These are phyloP conservation scores for Porcisia deanei DNA, from an alignment of 208 protist species.

Conservation along the genomic window DNA sequence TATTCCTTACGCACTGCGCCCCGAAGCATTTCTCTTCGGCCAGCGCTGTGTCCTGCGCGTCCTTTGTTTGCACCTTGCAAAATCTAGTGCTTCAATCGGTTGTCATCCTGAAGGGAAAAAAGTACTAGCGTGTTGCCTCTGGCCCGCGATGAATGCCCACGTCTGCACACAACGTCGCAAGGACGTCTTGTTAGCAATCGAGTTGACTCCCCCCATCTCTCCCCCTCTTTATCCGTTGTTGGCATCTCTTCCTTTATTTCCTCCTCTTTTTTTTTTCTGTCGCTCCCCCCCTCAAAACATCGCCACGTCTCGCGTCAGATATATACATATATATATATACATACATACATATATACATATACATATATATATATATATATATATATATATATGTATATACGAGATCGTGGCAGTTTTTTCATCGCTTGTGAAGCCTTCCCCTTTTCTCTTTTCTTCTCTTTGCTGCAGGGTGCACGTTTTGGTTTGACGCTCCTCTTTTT, in stretches of 20 bases:
- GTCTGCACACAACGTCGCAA: neutral
- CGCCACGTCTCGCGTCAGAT: neutral
- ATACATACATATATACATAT: neutral
- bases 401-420: no score
- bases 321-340: neutral
- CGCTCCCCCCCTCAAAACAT: no score
- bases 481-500: no score
- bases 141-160: neutral
- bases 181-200: neutral
- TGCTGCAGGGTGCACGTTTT: no score
- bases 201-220: neutral
- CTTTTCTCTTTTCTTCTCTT: no score
- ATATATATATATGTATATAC: no score
- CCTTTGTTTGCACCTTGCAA: neutral
- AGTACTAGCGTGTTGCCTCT: neutral
- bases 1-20: neutral
- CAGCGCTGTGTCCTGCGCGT: neutral
- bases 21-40: neutral
- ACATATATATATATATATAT: conserved; percentile 2
- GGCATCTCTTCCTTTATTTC: neutral
- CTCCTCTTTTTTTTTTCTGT: neutral
- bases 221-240: neutral
- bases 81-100: neutral
- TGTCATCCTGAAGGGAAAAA: neutral
- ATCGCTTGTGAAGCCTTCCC: no score